Evolutionary conservation across 768 basidiomycete species (phyloP).

Genomic region (Mycena latifolia): DNA sequence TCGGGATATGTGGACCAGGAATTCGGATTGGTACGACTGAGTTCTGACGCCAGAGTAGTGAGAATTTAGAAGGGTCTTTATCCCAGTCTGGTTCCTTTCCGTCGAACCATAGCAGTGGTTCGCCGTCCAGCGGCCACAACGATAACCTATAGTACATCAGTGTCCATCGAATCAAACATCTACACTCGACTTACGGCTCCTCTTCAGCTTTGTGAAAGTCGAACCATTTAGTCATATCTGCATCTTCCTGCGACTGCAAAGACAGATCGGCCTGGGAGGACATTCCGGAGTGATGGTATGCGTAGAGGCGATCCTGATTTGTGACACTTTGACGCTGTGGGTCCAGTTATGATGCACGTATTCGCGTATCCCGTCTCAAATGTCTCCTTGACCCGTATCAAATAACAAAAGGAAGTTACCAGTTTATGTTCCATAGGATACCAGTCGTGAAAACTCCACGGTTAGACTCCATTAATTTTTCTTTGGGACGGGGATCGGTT

Average conservation of each 20-base stretch:
- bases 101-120: conserved; percentile 14
- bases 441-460: too few relatives aligned
- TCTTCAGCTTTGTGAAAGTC: conserved; percentile 17
- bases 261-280: conserved; percentile 4
- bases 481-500: too few relatives aligned
- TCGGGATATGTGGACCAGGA: conserved; percentile 7
- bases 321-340: conserved; percentile 26
- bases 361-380: neutral
- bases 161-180: neutral
- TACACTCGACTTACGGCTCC: conserved; percentile 2
- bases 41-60: conserved; percentile 18
- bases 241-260: conserved; percentile 16
- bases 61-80: conserved; percentile 3
- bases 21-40: neutral
- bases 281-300: conserved; percentile 8
- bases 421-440: too few relatives aligned
- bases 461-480: too few relatives aligned
- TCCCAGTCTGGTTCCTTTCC: conserved; percentile 5
- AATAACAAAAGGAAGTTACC: neutral
- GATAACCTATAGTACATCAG: conserved; percentile 18
- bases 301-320: conserved; percentile 1
- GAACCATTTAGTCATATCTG: conserved; percentile 10
- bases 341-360: conserved; percentile 12
- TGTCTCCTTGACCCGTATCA: neutral
- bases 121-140: conserved; percentile 23